These are phyloP conservation scores for Pistacia vera DNA, from an alignment of 345 rosid species.

Conservation along the genomic window DNA sequence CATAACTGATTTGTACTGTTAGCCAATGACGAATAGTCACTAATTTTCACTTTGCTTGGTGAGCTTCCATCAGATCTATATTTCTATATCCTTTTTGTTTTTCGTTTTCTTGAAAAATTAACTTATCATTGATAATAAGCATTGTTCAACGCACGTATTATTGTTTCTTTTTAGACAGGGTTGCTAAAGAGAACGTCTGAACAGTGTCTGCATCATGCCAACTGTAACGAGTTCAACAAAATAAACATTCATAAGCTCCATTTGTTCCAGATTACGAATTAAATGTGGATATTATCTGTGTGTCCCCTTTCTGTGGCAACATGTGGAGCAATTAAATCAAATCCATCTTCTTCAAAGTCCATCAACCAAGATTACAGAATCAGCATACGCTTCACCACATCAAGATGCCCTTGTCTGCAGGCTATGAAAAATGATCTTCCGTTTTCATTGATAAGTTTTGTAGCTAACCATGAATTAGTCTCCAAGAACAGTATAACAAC, in stretches of 20 bases:
- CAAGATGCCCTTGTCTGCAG: conserved; percentile 5
- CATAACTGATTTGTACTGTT: no score
- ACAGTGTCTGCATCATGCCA: conserved; percentile 20
- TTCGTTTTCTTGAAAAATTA: no score
- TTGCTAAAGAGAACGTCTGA: neutral
- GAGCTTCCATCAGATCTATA: no score
- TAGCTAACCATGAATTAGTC: conserved; percentile 13
- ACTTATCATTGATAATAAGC: neutral
- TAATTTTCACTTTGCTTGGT: no score
- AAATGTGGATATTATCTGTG: neutral
- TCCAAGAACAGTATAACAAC: conserved; percentile 10
- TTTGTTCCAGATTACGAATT: no score
- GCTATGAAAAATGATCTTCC: conserved; percentile 18
- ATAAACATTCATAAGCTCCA: no score
- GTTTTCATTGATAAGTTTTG: neutral
- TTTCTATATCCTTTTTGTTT: no score
- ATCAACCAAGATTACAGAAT: conserved; percentile 8
- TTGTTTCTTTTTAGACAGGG: neutral
- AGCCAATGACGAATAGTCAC: no score
- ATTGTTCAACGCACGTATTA: neutral
- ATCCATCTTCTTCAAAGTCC: conserved; percentile 18
- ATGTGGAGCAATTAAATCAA: neutral
- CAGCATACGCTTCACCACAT: conserved; percentile 11
- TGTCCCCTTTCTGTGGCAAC: neutral
- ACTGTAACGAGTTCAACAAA: no score